phyloP scores from a whole-genome alignment of 148 eudicot genomes.

The Polygonum aviculare region DNA sequence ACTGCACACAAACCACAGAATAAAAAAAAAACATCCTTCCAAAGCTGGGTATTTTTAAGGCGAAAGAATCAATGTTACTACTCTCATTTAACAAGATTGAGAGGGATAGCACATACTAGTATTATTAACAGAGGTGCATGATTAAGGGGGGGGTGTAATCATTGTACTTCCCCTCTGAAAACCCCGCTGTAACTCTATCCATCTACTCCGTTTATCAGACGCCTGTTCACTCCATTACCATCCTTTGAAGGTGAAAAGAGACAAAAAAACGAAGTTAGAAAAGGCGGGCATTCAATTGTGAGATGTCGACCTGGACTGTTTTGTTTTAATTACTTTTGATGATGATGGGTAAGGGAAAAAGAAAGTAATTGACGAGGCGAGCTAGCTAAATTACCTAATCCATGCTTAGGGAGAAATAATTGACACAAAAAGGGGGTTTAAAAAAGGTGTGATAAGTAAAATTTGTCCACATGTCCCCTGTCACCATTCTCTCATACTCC shows the following conservation, averaged over 20 bases:
- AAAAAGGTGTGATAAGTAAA: neutral
- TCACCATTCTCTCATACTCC: neutral
- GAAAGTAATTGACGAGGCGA: neutral
- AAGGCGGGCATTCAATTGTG: neutral
- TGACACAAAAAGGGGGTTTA: neutral
- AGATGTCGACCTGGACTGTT: neutral
- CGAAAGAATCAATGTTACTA: neutral
- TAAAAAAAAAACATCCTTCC: neutral
- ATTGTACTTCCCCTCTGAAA: slow-evolving; percentile 15
- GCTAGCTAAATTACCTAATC: neutral
- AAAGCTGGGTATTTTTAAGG: neutral
- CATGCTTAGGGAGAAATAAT: neutral
- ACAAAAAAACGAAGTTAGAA: no score
- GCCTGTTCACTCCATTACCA: neutral
- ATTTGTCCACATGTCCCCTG: slow-evolving; percentile 1
- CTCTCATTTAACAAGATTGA: neutral
- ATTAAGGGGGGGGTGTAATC: slow-evolving; percentile 10
- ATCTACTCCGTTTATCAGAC: neutral
- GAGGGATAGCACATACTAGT: neutral
- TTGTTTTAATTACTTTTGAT: neutral
- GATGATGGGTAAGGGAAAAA: neutral
- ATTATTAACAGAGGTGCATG: neutral
- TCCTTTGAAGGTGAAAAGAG: neutral
- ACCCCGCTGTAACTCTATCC: slow-evolving; percentile 6
- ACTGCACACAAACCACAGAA: no score